Conservation (phyloP, 2,329 filamentous ascomycete genomes). For the Exophiala xenobiotica region DNA sequence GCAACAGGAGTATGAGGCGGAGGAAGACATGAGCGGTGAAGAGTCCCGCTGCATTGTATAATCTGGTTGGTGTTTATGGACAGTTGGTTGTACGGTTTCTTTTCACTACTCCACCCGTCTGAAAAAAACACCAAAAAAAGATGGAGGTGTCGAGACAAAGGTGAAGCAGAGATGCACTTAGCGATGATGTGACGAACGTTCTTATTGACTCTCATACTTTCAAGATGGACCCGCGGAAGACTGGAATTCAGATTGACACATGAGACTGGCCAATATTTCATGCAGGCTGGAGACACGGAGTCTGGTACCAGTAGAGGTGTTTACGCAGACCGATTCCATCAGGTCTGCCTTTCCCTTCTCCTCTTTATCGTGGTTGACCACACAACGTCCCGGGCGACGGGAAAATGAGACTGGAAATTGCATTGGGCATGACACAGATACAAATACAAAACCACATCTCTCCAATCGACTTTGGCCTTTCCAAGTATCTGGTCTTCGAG, state of each 20-base stretch:
- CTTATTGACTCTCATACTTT: background rate
- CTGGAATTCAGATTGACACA: background rate
- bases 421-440: no score
- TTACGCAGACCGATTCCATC: no score
- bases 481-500: no score
- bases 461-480: no score
- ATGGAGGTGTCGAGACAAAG: constrained; percentile 22
- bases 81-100: background rate
- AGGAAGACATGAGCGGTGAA: background rate
- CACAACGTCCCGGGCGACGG: no score
- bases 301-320: no score
- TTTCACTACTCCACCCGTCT: constrained; percentile 28
- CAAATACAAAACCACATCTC: no score
- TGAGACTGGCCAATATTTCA: background rate
- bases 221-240: background rate
- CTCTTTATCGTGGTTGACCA: no score
- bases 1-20: constrained; percentile 2
- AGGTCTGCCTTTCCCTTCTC: no score
- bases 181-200: constrained; percentile 1
- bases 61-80: background rate
- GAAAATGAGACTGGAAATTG: no score
- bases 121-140: constrained; percentile 18
- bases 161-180: constrained; percentile 7
- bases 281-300: background rate
- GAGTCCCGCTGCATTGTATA: constrained; percentile 5